Base-by-base conservation (phyloP, 2,329 filamentous ascomycete species). In the Exophiala aquamarina region DNA sequence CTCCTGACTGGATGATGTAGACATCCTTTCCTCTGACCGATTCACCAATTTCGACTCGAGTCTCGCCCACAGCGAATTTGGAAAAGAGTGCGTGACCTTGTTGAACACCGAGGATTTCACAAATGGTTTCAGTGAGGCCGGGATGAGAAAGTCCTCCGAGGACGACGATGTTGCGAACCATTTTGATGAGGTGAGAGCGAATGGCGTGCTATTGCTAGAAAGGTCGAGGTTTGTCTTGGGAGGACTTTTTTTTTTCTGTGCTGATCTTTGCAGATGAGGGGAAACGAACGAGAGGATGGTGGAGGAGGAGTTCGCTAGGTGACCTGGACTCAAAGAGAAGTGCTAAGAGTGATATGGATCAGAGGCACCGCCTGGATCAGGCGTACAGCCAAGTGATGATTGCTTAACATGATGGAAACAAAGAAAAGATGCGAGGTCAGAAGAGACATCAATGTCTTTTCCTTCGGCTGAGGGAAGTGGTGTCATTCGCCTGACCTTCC, bases 21-120 rank as follows among this genome's bases (percentile, higher is more conserved):
- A 96, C 93, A 82, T 98, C 93, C 70, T 98, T 98, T 60, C 89
- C 93, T 61, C 93, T 87, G 41, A 98, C 93, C 11, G 90, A 95
- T 70, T 98, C 93, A 67, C 91, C 81, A 63, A 98, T 95, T 70
- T 97, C 93, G 55, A 95, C 92, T 45, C 92, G 84, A 59, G 88
- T 95, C 74, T 97, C 93, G 59, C 93, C 93, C 42, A 93, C 89
- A 23, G 90, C 89, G 74, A 98, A 98, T 73, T 96, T 96, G 65
- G 78, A 81, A 40, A 97, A 82, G 52, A 91, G 83, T 59, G 92
- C 86, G 63, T 90, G 85, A 59, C 89, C 89, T 15, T 82, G 77
- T n/a, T 89, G 85, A 44, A 98, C 83, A 60, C 91, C 89, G 50
- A 98, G 84, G 59, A 89, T 85, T 61, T 86, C 86, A 78, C 88